Conservation (phyloP, 148 eudicot genomes). For the Arctostaphylos glauca region DNA sequence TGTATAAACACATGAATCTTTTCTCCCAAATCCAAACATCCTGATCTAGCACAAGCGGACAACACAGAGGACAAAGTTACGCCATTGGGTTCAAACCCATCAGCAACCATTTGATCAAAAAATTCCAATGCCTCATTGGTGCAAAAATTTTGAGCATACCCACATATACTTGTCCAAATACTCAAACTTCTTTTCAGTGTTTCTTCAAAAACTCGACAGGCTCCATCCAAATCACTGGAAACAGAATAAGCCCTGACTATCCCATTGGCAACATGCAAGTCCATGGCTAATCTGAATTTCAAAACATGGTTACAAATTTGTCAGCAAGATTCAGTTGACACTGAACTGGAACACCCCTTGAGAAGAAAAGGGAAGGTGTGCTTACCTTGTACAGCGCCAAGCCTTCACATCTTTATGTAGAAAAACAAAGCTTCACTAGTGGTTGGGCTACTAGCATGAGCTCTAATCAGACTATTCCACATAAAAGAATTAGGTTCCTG, state of each 20-base stretch:
- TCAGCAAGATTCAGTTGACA: slow-evolving; percentile 30
- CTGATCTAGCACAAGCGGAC: slow-evolving; percentile 75
- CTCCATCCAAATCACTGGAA: slow-evolving; percentile 24
- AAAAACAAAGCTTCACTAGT: slow-evolving; percentile 50
- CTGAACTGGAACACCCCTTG: slow-evolving; percentile 49
- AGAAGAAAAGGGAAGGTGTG: slow-evolving; percentile 74
- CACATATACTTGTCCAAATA: slow-evolving; percentile 80
- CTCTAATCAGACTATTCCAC: slow-evolving; percentile 81
- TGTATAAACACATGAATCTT: slow-evolving; percentile 46
- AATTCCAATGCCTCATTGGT: slow-evolving; percentile 48
- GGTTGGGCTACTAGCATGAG: slow-evolving; percentile 39
- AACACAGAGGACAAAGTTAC: slow-evolving; percentile 63
- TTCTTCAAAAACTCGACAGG: slow-evolving; percentile 66
- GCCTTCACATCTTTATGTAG: slow-evolving; percentile 52
- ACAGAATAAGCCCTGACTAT: slow-evolving; percentile 53
- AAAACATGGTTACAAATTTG: slow-evolving; percentile 54
- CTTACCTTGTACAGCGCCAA: slow-evolving; percentile 45
- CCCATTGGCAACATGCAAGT: slow-evolving; percentile 62
- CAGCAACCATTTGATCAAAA: slow-evolving; percentile 53
- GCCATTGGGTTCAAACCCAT: slow-evolving; percentile 64
- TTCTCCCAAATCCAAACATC: slow-evolving; percentile 65
- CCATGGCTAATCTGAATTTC: slow-evolving; percentile 51
- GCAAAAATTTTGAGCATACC: slow-evolving; percentile 60
- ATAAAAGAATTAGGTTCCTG: slow-evolving; percentile 57
- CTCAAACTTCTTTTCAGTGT: slow-evolving; percentile 55